These are phyloP conservation scores for Penicillium ochrochloron DNA, from an alignment of 495 filamentous ascomycete species.

Conservation along the genomic window DNA sequence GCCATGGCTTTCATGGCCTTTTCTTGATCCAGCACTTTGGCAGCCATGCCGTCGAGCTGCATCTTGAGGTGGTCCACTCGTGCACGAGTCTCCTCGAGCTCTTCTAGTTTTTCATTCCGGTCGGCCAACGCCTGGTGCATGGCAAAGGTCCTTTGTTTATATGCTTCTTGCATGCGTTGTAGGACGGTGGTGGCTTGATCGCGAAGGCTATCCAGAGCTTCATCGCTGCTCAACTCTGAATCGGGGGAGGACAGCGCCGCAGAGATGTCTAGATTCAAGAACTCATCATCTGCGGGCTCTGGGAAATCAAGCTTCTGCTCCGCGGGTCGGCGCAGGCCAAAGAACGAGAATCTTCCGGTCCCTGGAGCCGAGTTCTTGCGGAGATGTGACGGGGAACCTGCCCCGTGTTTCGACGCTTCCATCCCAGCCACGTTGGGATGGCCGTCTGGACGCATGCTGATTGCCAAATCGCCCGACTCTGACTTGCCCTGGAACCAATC, in stretches of 20 bases:
- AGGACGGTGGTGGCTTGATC: slow-evolving; percentile 69
- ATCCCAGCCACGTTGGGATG: slow-evolving; percentile 30
- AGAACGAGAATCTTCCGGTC: slow-evolving; percentile 44
- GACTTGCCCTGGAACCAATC: slow-evolving; percentile 60
- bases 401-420: slow-evolving; percentile 24
- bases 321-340: slow-evolving; percentile 42
- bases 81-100: slow-evolving; percentile 75
- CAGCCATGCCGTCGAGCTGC: slow-evolving; percentile 78
- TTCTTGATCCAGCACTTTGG: slow-evolving; percentile 68
- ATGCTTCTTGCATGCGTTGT: slow-evolving; percentile 69
- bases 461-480: slow-evolving; percentile 48
- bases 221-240: slow-evolving; percentile 57
- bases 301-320: slow-evolving; percentile 32
- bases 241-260: slow-evolving; percentile 65
- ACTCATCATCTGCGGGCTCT: slow-evolving; percentile 60
- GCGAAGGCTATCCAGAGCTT: slow-evolving; percentile 72
- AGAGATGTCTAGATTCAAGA: slow-evolving; percentile 66
- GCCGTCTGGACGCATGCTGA: slow-evolving; percentile 29
- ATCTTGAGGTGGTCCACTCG: slow-evolving; percentile 66
- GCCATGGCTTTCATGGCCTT: slow-evolving; percentile 64
- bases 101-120: slow-evolving; percentile 67
- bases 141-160: slow-evolving; percentile 63
- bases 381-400: slow-evolving; percentile 37
- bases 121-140: slow-evolving; percentile 65
- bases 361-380: slow-evolving; percentile 41